Percentiles rank a stretch among this genome's conserved stretches.
These are phyloP conservation scores for Aureobasidium melanogenum DNA, from an alignment of 2,329 filamentous ascomycete genomes.

Conservation along the genomic window DNA sequence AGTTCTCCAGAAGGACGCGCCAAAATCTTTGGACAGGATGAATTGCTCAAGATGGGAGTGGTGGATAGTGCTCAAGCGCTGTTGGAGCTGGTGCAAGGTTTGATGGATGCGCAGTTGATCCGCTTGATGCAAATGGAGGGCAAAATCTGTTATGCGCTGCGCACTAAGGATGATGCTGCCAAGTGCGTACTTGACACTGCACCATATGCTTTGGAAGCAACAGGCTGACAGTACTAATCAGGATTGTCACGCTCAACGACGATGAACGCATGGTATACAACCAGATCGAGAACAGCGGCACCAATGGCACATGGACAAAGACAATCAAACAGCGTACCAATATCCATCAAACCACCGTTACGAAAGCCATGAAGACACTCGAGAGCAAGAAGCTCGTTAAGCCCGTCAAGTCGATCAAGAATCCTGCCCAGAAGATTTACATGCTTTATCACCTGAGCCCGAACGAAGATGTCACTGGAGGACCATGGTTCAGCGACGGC, in stretches of 20 bases:
- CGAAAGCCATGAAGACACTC: constrained; percentile 73
- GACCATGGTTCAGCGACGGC: constrained; percentile 88
- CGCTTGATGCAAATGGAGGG: constrained; percentile 22
- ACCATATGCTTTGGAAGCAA: background rate
- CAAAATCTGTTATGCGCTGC: constrained; percentile 22
- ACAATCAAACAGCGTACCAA: constrained; percentile 71
- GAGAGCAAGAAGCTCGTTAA: constrained; percentile 76
- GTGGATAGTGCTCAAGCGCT: constrained; percentile 19
- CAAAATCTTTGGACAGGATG: constrained; percentile 25
- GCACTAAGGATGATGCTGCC: constrained; percentile 12
- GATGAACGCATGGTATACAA: constrained; percentile 71
- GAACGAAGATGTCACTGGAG: constrained; percentile 83
- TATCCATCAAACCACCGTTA: constrained; percentile 75
- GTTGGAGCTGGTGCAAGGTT: constrained; percentile 24
- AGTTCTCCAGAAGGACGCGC: constrained; percentile 22
- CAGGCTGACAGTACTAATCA: constrained; percentile 17
- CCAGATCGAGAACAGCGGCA: constrained; percentile 13
- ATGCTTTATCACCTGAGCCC: constrained; percentile 80
- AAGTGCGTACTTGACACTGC: constrained; percentile 11
- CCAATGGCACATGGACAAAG: constrained; percentile 65
- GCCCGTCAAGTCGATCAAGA: constrained; percentile 84
- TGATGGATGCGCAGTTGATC: constrained; percentile 23
- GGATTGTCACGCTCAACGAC: constrained; percentile 40
- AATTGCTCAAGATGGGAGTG: constrained; percentile 20
- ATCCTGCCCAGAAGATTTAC: constrained; percentile 89